Conservation (phyloP, 2,329 filamentous ascomycete species). For the Xylariaceae sp. region DNA sequence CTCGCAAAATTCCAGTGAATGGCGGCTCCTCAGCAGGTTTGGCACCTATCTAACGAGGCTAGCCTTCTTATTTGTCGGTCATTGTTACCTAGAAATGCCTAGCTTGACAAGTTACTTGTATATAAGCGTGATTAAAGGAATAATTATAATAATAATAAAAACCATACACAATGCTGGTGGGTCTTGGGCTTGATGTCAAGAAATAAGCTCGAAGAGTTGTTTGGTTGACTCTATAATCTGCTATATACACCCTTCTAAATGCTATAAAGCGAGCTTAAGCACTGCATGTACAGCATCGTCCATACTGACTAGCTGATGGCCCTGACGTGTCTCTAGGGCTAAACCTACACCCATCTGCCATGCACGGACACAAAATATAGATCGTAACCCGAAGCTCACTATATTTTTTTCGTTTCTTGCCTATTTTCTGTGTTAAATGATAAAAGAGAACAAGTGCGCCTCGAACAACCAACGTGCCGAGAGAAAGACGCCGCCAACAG, state of each 20-base stretch:
- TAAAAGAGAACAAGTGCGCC: conserved; percentile 26
- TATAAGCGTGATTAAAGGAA: too few relatives aligned
- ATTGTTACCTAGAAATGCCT: too few relatives aligned
- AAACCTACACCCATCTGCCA: conserved; percentile 21
- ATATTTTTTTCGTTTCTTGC: conserved; percentile 6
- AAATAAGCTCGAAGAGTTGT: conserved; percentile 8
- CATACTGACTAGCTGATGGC: conserved; percentile 11
- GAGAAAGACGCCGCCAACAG: conserved; percentile 26
- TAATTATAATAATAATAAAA: too few relatives aligned
- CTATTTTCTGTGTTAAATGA: conserved; percentile 13
- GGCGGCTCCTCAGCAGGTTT: too few relatives aligned
- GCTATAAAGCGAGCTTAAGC: conserved; percentile 4
- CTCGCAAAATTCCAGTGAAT: too few relatives aligned
- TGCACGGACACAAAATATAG: conserved; percentile 13
- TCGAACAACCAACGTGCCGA: conserved; percentile 21
- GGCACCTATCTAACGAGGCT: too few relatives aligned
- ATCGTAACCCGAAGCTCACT: conserved; percentile 19
- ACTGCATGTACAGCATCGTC: conserved; percentile 4
- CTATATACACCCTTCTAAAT: conserved; percentile 16
- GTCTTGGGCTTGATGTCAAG: too few relatives aligned
- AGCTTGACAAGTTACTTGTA: too few relatives aligned
- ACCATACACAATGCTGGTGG: too few relatives aligned
- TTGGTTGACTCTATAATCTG: conserved; percentile 13
- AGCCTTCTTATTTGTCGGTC: too few relatives aligned
- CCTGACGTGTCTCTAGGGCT: conserved; percentile 20